These are phyloP conservation scores for Penicillium sp. DNA, from an alignment of 2,329 filamentous ascomycete species.

Conservation along the genomic window DNA sequence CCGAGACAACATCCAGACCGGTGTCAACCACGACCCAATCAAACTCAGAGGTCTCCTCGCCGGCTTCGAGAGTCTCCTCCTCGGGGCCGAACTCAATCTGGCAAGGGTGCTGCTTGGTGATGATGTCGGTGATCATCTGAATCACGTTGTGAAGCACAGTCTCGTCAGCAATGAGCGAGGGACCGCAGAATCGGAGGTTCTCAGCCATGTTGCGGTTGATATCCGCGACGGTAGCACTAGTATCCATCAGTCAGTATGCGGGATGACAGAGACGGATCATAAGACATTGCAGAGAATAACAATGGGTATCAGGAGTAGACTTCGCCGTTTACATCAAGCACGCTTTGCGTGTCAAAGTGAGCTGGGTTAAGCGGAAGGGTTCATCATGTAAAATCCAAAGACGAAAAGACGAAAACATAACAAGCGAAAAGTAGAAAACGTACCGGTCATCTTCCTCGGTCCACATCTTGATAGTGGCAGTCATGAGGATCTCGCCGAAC, in stretches of 20 bases:
- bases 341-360: conserved; percentile 92
- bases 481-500: conserved; percentile 79
- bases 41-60: conserved; percentile 82
- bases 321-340: conserved; percentile 84
- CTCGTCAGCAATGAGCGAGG: conserved; percentile 71
- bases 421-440: conserved; percentile 45
- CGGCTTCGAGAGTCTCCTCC: conserved; percentile 68
- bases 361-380: conserved; percentile 89
- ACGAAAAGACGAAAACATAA: conserved; percentile 4
- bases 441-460: conserved; percentile 89
- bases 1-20: conserved; percentile 82
- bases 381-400: conserved; percentile 65
- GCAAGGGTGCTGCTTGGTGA: conserved; percentile 86
- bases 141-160: conserved; percentile 71
- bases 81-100: conserved; percentile 84
- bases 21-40: conserved; percentile 97
- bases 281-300: neutral
- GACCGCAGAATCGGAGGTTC: conserved; percentile 85
- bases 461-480: conserved; percentile 79
- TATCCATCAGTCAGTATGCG: conserved; percentile 42
- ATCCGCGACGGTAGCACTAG: conserved; percentile 80
- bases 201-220: conserved; percentile 91
- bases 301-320: conserved; percentile 42
- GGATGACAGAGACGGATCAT: conserved; percentile 1
- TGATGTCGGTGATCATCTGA: conserved; percentile 68